These are phyloP conservation scores for Nevesoporus exiguus DNA, from an alignment of 768 basidiomycete genomes.

Conservation along the genomic window DNA sequence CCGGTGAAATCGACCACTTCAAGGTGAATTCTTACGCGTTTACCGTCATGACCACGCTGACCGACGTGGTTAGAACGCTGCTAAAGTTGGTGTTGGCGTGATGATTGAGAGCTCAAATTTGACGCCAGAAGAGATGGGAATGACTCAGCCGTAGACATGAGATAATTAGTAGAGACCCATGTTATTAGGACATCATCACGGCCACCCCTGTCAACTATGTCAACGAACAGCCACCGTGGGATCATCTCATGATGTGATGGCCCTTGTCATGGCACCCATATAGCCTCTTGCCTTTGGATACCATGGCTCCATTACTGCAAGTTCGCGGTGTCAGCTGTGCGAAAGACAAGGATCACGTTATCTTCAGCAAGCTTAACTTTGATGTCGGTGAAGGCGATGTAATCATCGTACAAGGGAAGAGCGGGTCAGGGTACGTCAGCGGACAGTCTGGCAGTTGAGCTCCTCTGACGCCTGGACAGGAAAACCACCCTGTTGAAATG, in stretches of 20 bases:
- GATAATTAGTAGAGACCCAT: slow-evolving; percentile 30
- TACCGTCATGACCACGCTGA: background rate
- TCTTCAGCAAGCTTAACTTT: slow-evolving; percentile 64
- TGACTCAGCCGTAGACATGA: slow-evolving; percentile 45
- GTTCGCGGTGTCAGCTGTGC: slow-evolving; percentile 49
- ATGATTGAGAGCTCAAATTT: slow-evolving; percentile 89
- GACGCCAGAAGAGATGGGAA: slow-evolving; percentile 81
- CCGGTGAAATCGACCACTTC: slow-evolving; percentile 98
- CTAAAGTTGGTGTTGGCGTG: slow-evolving; percentile 94
- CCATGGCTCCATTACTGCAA: slow-evolving; percentile 43
- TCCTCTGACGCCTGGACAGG: slow-evolving; percentile 22
- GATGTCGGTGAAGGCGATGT: slow-evolving; percentile 70
- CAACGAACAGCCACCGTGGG: slow-evolving; percentile 26
- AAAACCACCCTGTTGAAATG: slow-evolving; percentile 84
- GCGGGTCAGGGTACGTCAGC: slow-evolving; percentile 62
- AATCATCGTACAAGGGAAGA: slow-evolving; percentile 72
- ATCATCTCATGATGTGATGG: background rate
- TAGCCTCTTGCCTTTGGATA: background rate
- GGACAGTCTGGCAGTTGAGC: background rate
- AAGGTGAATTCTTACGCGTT: slow-evolving; percentile 54
- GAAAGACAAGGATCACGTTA: slow-evolving; percentile 41
- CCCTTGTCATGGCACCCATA: background rate
- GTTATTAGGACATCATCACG: slow-evolving; percentile 20
- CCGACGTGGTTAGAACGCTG: slow-evolving; percentile 63
- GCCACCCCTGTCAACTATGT: slow-evolving; percentile 17